These are phyloP conservation scores for Argentina anserina DNA, from an alignment of 306 rosid species.

Conservation along the genomic window DNA sequence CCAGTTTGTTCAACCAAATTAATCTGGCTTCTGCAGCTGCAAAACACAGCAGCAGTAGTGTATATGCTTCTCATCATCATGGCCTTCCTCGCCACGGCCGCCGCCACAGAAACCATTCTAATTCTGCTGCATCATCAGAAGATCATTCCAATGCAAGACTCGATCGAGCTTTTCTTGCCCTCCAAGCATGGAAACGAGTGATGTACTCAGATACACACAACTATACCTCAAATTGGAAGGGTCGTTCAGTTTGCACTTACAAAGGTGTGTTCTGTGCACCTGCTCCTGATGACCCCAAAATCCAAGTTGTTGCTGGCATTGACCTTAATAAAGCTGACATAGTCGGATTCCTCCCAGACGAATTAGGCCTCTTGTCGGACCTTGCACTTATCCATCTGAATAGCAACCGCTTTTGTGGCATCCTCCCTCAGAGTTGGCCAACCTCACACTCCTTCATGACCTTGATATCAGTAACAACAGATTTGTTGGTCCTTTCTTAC, in stretches of 20 bases:
- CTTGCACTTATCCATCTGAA: constrained; percentile 74
- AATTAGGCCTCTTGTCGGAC: constrained; percentile 67
- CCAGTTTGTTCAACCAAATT: constrained; percentile 38
- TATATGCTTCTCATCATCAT: constrained; percentile 20
- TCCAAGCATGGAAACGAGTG: constrained; percentile 82
- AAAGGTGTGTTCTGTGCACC: constrained; percentile 64
- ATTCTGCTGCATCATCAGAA: constrained; percentile 2
- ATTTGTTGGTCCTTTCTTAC: constrained; percentile 76
- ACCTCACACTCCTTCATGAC: constrained; percentile 63
- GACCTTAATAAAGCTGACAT: constrained; percentile 73
- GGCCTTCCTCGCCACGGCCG: constrained; percentile 13
- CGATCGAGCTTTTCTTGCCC: constrained; percentile 60
- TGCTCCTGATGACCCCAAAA: constrained; percentile 50
- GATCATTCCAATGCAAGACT: constrained; percentile 48
- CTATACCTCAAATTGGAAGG: constrained; percentile 69
- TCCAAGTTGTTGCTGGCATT: constrained; percentile 69
- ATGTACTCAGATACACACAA: constrained; percentile 81
- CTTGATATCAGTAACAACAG: constrained; percentile 85
- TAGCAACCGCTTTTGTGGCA: constrained; percentile 86
- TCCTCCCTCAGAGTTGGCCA: constrained; percentile 54
- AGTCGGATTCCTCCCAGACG: constrained; percentile 77
- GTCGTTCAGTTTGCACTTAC: constrained; percentile 78
- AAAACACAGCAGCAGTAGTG: constrained; percentile 32
- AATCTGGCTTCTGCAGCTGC: constrained; percentile 31
- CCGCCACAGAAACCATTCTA: constrained; percentile 19